A percentile compares a stretch with the other conserved stretches of the same genome.
Conservation (phyloP, 441 rosid genomes). For the Cnidoscolus chayamansa region DNA sequence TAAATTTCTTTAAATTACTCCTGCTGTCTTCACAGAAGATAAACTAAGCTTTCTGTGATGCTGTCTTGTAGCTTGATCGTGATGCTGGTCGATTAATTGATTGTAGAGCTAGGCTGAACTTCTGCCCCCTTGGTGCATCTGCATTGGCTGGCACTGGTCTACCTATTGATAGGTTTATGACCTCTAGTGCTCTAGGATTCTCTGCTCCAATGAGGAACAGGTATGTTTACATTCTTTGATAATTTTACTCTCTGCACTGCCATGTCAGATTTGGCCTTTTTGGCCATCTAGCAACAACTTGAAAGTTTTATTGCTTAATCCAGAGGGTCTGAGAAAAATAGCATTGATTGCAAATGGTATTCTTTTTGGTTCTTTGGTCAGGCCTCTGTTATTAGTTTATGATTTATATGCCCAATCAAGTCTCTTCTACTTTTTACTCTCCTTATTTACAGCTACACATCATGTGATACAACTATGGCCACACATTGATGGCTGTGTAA, state of each 20-base stretch:
- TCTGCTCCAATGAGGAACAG: constrained; percentile 90
- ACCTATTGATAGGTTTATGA: constrained; percentile 85
- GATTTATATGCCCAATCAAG: neutral
- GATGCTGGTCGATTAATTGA: constrained; percentile 74
- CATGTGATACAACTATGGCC: neutral
- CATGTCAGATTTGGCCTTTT: constrained; percentile 4
- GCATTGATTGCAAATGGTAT: neutral
- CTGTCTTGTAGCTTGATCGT: constrained; percentile 77
- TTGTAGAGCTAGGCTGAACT: constrained; percentile 69
- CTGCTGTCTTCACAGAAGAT: neutral
- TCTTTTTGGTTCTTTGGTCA: neutral
- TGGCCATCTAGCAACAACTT: neutral
- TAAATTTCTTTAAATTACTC: neutral
- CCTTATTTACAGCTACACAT: too few species aligned
- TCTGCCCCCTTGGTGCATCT: constrained; percentile 91
- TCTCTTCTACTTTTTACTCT: neutral
- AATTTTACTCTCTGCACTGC: neutral
- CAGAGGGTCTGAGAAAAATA: neutral
- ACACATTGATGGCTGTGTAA: neutral
- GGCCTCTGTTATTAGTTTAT: neutral
- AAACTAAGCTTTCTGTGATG: neutral
- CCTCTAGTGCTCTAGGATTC: constrained; percentile 70
- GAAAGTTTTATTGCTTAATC: neutral
- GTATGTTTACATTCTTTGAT: constrained; percentile 31
- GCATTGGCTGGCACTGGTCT: constrained; percentile 94